Evolutionary conservation across 2,329 filamentous ascomycete species (phyloP), one percentile per base, ranked within the genome.

Genomic region (Rhynchosporium graminicola): DNA sequence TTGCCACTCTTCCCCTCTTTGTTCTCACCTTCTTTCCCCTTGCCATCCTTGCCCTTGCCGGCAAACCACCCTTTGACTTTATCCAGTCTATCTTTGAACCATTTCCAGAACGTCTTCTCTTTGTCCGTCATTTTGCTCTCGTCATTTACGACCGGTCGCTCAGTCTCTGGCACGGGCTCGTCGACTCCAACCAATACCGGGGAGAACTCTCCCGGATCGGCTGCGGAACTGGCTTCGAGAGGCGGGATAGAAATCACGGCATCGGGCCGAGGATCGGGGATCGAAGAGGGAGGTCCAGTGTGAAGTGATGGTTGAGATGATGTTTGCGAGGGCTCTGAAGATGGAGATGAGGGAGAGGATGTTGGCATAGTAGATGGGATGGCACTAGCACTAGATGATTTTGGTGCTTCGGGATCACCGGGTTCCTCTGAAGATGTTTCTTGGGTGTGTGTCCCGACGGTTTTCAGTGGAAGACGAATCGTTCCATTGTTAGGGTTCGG

Each of bases 401-500:
- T 28, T 54, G 9, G 9, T 57, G 46, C 28, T 54, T 61, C 77
- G 0, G 86, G 84, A 66, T 89, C 86, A 1, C 75, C 74, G 0
- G 82, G 84, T n/a, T 79, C 79, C 26, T 83, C 78, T 0, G 80
- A 74, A 2, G 74, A 75, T 2, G 80, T 76, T 15, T 80, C 79
- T 0, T 79, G 71, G 54, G 82, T 79, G 72, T 93, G 90, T 3
- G 68, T 31, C 10, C 72, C 72, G 50, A 74, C 57, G 13, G 72
- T 58, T 40, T 70, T 70, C 31, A 94, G 77, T 0, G 90, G 90
- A 12, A 94, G 81, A 10, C 87, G 82, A 5, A 97, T 78, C 0
- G 92, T 97, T 56, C 94, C 94, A 72, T 98, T 98, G 74, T 97
- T 97, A 0, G 90, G 85, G 59, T 82, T 82, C 0, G 92, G 90